phyloP scores from a whole-genome alignment of 768 basidiomycete genomes.

The Favolaschia claudopus region DNA sequence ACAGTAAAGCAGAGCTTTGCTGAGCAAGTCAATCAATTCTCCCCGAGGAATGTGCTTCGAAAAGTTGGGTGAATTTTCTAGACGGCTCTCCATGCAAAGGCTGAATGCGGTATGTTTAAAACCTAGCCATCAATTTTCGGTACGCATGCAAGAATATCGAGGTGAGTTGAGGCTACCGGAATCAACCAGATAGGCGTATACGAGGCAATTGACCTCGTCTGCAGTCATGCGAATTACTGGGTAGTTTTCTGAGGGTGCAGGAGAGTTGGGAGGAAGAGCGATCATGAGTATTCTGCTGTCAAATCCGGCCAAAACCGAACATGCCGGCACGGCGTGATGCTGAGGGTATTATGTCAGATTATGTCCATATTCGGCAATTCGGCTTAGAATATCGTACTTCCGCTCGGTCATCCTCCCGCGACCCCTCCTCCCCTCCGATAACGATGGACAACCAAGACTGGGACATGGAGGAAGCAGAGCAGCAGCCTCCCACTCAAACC shows the following conservation, averaged over 20 bases:
- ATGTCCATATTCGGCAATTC: background rate
- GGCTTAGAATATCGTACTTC: too few species aligned
- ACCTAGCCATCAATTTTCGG: constrained; percentile 49
- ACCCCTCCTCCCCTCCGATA: background rate
- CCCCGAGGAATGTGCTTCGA: constrained; percentile 82
- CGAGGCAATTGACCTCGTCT: constrained; percentile 86
- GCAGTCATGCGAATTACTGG: constrained; percentile 71
- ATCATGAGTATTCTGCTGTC: background rate
- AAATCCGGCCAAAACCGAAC: background rate
- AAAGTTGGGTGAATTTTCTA: constrained; percentile 73
- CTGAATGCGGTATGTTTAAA: constrained; percentile 85
- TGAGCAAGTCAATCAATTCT: constrained; percentile 80
- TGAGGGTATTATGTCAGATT: background rate
- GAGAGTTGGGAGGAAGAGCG: too few species aligned
- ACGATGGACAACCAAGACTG: constrained; percentile 42
- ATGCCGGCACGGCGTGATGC: background rate
- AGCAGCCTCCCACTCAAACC: constrained; percentile 29
- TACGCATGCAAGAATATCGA: constrained; percentile 4
- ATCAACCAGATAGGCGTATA: constrained; percentile 85
- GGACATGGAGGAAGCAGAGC: constrained; percentile 36
- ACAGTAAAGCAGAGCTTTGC: constrained; percentile 79
- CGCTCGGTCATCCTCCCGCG: background rate
- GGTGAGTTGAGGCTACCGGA: constrained; percentile 59
- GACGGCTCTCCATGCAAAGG: constrained; percentile 75
- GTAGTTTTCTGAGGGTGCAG: constrained; percentile 22